Conservation (phyloP, 2,329 filamentous ascomycete genomes). For the Colletotrichum salicis region DNA sequence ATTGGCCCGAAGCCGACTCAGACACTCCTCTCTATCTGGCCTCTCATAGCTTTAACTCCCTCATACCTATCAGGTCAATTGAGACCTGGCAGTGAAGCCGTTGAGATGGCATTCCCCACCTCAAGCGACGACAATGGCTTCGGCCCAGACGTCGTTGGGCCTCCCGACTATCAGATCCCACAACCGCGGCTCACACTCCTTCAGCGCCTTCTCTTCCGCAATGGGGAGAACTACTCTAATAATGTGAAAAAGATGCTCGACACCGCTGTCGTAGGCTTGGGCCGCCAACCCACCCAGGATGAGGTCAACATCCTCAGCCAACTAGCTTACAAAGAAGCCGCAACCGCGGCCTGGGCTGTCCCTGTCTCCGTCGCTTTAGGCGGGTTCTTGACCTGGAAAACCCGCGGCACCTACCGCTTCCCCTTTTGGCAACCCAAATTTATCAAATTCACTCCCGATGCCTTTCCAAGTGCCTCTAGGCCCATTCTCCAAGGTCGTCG, state of each 20-base stretch:
- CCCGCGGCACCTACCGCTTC: conserved; percentile 50
- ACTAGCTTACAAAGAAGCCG: conserved; percentile 43
- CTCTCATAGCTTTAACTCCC: background rate
- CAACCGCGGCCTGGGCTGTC: conserved; percentile 44
- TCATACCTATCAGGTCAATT: background rate
- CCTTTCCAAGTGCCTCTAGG: conserved; percentile 42
- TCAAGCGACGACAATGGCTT: background rate
- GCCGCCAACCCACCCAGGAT: conserved; percentile 46
- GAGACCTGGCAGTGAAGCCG: conserved; percentile 3
- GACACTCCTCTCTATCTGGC: background rate
- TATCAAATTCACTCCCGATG: conserved; percentile 42
- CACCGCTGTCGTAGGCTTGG: conserved; percentile 1
- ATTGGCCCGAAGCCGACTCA: background rate
- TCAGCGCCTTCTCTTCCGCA: conserved; percentile 9
- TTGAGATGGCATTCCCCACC: conserved; percentile 10
- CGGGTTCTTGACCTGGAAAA: conserved; percentile 40
- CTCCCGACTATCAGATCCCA: conserved; percentile 10
- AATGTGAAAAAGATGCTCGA: background rate
- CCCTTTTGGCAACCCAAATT: conserved; percentile 52
- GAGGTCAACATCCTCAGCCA: conserved; percentile 47
- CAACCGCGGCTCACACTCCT: conserved; percentile 9
- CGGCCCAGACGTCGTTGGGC: background rate
- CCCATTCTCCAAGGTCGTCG: conserved; percentile 41
- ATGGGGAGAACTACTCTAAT: background rate
- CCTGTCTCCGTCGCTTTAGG: conserved; percentile 41